phyloP scores from a whole-genome alignment of 2,329 filamentous ascomycete genomes.

The Trichoderma simmonsii region DNA sequence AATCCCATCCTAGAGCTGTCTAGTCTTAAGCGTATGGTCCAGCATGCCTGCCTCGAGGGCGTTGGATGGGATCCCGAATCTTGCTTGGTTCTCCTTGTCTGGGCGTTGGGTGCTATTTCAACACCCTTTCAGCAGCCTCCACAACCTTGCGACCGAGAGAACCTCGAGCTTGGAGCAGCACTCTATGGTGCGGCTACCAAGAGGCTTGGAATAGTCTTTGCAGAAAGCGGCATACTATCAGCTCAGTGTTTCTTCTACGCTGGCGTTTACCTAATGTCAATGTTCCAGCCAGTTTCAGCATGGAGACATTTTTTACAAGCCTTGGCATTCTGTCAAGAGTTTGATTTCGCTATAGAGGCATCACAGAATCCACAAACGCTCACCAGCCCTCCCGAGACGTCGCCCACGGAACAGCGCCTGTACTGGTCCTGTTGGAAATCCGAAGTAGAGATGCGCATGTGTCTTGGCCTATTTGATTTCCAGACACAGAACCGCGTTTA shows the following conservation, averaged over 20 bases:
- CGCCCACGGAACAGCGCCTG: not conserved
- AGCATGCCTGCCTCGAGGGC: not conserved
- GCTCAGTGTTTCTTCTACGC: not conserved
- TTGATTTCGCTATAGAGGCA: not conserved
- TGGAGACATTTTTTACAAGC: not conserved
- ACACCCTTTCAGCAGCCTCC: not conserved
- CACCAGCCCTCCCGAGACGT: not conserved
- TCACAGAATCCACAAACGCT: not conserved
- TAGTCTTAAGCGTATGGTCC: not conserved
- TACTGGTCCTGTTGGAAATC: not conserved
- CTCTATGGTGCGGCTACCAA: not conserved
- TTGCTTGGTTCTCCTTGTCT: not conserved
- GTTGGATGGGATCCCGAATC: not conserved
- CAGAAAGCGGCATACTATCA: not conserved
- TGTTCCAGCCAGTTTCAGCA: not conserved
- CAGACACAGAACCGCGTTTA: not conserved
- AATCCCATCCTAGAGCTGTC: not conserved
- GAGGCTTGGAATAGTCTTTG: not conserved
- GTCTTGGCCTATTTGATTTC: not conserved
- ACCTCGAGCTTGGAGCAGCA: not conserved
- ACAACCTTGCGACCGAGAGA: too few species aligned
- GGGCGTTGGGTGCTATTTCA: not conserved
- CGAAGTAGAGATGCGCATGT: not conserved
- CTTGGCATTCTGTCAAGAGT: not conserved
- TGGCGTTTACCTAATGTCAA: not conserved